Evolutionary conservation across 2,329 filamentous ascomycete species (phyloP).

Genomic region (Diplodia mutila): DNA sequence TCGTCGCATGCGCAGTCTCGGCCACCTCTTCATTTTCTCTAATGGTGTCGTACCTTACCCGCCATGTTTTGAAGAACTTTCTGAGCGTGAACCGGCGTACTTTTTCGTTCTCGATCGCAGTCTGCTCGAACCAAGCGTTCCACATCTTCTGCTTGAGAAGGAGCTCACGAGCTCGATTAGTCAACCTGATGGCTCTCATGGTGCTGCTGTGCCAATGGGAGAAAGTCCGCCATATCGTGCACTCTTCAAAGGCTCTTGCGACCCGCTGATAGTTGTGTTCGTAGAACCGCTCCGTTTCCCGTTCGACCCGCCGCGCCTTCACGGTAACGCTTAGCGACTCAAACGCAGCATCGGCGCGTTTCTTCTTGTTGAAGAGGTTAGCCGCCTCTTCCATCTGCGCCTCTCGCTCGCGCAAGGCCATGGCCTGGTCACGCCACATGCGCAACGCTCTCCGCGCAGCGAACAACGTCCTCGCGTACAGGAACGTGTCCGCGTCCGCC

Average conservation of each 20-base stretch:
- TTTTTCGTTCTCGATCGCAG: constrained; percentile 61
- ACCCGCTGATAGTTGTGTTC: constrained; percentile 63
- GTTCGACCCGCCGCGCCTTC: constrained; percentile 5
- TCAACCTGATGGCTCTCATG: constrained; percentile 66
- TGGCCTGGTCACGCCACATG: constrained; percentile 47
- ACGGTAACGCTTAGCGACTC: constrained; percentile 20
- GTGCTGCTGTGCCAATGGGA: constrained; percentile 71
- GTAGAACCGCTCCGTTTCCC: constrained; percentile 47
- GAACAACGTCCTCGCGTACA: constrained; percentile 36
- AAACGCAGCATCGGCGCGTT: constrained; percentile 25
- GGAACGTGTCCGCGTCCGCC: constrained; percentile 55
- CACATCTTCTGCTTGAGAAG: constrained; percentile 72
- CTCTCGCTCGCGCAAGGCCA: constrained; percentile 33
- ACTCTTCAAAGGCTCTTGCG: constrained; percentile 65
- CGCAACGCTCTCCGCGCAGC: constrained; percentile 45
- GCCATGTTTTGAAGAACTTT: constrained; percentile 61
- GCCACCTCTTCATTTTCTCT: constrained; percentile 41
- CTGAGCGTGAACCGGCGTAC: constrained; percentile 56
- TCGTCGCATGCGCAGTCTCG: constrained; percentile 37
- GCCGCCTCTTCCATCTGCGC: constrained; percentile 35
- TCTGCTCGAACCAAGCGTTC: constrained; percentile 69
- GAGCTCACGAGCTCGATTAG: constrained; percentile 69
- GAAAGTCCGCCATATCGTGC: constrained; percentile 66
- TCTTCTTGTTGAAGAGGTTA: constrained; percentile 23
- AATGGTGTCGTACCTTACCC: constrained; percentile 45